Base-by-base conservation (phyloP, 1,284 basidiomycete genomes). In the Pisolithus thermaeus region DNA sequence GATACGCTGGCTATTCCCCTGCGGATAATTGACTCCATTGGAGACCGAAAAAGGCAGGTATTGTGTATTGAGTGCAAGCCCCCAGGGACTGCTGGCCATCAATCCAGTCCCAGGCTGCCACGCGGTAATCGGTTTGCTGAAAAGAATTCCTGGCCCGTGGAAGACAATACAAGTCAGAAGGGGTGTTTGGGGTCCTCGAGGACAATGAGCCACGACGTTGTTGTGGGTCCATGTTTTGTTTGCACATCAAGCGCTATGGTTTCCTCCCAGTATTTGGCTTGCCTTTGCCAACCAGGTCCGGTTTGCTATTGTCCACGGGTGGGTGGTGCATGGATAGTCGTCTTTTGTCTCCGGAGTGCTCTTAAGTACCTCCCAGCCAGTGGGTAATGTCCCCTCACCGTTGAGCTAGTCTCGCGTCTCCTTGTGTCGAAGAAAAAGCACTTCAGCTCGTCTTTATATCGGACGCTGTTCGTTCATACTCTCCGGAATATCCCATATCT, bases 261-360 rank as follows among this genome's bases (percentile, higher is more conserved):
- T 41, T 9, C 4, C 11, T 22, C 7, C 12, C 3, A 28, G 37
- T 20, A n/a, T 28, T 32, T 46, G 20, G 28, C 37, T 54, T 54
- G 49, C 45, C 41, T 6, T 30, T 7, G 30, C 27, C 40, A 47
- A 47, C 38, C 37, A 45, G 18, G 30, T 22, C n/a, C 28, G 28
- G 25, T n/a, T 37, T 28, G 20, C 53, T 55, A 56, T 56, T 56
- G 55, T 56, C 54, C 49, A 39, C 25, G 36, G 23, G 40, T 39
- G 38, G 25, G 46, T 46, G 27, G n/a, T 36, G n/a, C 7, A 22
- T 45, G 43, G 28, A 16, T n/a, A 23, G 42, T 41, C 22, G 28
- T 4, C 38, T 54, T 64, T 68, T 66, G 64, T 67, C 38, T 45
- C 3, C 5, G 32, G 18, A 43, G 18, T 39, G 38, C 52, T 67